Evolutionary conservation across 257 asterid species (phyloP).

Genomic region (Solanum gandarillasii): DNA sequence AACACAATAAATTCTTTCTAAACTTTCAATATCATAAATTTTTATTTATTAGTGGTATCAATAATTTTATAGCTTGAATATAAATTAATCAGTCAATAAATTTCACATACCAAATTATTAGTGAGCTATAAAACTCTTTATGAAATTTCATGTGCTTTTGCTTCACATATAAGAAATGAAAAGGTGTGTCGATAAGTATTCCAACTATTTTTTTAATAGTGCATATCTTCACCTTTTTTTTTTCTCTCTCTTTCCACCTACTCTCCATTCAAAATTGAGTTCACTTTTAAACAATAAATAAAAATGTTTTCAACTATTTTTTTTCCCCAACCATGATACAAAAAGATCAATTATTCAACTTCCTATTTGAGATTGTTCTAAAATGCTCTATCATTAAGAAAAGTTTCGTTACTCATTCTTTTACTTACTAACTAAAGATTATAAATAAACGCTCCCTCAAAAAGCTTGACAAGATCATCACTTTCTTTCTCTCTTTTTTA

Average conservation of each 20-base stretch:
- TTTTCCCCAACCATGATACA: neutral
- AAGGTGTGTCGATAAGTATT: neutral
- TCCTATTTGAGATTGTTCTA: neutral
- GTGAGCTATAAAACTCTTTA: neutral
- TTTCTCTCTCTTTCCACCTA: neutral
- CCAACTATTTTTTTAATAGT: neutral
- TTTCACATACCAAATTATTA: neutral
- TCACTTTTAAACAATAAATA: neutral
- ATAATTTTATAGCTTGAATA: neutral
- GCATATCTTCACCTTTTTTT: neutral
- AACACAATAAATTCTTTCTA: neutral
- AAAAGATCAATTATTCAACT: neutral
- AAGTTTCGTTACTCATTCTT: neutral
- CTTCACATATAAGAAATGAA: neutral
- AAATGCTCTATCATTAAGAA: neutral
- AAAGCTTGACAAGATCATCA: neutral
- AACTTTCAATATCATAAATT: neutral
- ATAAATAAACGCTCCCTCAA: neutral
- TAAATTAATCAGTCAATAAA: neutral
- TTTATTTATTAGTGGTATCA: neutral
- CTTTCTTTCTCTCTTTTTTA: neutral
- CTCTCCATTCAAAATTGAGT: neutral
- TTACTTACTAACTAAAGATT: neutral
- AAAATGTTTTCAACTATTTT: neutral
- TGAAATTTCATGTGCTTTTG: neutral